These are phyloP conservation scores for Lecanoromycetidae sp. DNA, from an alignment of 2,329 filamentous ascomycete genomes.

Conservation along the genomic window DNA sequence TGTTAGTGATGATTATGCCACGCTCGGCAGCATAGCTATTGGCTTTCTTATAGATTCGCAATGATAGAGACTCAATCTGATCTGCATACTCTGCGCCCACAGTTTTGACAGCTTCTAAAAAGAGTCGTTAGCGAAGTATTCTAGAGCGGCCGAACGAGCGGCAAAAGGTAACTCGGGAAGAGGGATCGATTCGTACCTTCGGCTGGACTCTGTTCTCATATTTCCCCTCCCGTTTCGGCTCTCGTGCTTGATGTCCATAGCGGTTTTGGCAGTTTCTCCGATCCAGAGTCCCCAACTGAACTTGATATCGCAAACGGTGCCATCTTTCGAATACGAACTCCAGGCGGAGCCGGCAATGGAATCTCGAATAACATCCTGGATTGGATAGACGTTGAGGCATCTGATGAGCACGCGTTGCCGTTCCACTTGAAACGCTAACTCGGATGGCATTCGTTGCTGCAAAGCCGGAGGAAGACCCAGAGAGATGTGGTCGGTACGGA, in stretches of 20 bases:
- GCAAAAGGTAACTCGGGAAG: too few relatives aligned
- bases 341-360: constrained; percentile 67
- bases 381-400: constrained; percentile 52
- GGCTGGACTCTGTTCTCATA: constrained; percentile 60
- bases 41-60: constrained; percentile 41
- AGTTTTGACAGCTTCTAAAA: constrained; percentile 29
- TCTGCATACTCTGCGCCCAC: constrained; percentile 47
- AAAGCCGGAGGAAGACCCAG: constrained; percentile 39
- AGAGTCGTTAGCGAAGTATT: constrained; percentile 2
- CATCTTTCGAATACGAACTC: constrained; percentile 52
- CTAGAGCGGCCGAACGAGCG: too few relatives aligned
- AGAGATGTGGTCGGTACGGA: constrained; percentile 53
- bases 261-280: constrained; percentile 48
- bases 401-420: constrained; percentile 58
- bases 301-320: constrained; percentile 59
- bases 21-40: constrained; percentile 46
- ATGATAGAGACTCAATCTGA: constrained; percentile 48
- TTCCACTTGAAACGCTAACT: constrained; percentile 32
- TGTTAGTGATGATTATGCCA: constrained; percentile 58
- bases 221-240: constrained; percentile 54
- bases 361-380: constrained; percentile 63
- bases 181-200: too few relatives aligned
- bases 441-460: constrained; percentile 1
- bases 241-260: constrained; percentile 66
- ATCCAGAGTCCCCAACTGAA: constrained; percentile 53